A percentile compares a stretch with the other conserved stretches of the same genome.
These are phyloP conservation scores for Penicillium psychrosexuale DNA, from an alignment of 2,329 filamentous ascomycete species.

Conservation along the genomic window DNA sequence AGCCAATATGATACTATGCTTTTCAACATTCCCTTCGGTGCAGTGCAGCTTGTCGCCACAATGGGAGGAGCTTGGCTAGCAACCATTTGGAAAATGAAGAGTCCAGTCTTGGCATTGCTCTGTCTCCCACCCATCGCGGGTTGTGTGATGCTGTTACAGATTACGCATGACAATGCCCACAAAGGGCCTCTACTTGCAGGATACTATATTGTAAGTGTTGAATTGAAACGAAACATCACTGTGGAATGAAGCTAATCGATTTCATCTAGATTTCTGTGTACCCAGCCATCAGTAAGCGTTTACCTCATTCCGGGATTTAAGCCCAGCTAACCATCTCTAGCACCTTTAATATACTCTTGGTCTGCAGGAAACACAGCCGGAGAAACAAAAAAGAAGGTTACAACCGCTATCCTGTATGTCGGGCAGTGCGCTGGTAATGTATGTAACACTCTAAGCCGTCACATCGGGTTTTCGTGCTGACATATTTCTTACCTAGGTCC, in stretches of 20 bases:
- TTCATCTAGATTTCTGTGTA: slow-evolving; percentile 53
- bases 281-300: slow-evolving; percentile 52
- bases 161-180: slow-evolving; percentile 47
- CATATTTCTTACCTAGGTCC: slow-evolving; percentile 39
- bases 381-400: slow-evolving; percentile 67
- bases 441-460: neutral
- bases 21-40: slow-evolving; percentile 61
- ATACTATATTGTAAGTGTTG: slow-evolving; percentile 49
- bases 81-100: slow-evolving; percentile 55
- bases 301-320: neutral
- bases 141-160: slow-evolving; percentile 52
- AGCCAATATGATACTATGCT: slow-evolving; percentile 55
- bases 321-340: slow-evolving; percentile 30
- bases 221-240: neutral
- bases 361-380: slow-evolving; percentile 63
- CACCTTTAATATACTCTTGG: slow-evolving; percentile 68
- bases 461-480: neutral
- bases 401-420: slow-evolving; percentile 62
- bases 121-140: slow-evolving; percentile 58
- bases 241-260: neutral
- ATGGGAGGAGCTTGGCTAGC: slow-evolving; percentile 57
- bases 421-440: slow-evolving; percentile 63
- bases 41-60: slow-evolving; percentile 59
- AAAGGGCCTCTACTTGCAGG: slow-evolving; percentile 54
- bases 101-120: slow-evolving; percentile 52